These are phyloP conservation scores for Fraxinus greggii DNA, from an alignment of 305 asterid species.

Conservation along the genomic window DNA sequence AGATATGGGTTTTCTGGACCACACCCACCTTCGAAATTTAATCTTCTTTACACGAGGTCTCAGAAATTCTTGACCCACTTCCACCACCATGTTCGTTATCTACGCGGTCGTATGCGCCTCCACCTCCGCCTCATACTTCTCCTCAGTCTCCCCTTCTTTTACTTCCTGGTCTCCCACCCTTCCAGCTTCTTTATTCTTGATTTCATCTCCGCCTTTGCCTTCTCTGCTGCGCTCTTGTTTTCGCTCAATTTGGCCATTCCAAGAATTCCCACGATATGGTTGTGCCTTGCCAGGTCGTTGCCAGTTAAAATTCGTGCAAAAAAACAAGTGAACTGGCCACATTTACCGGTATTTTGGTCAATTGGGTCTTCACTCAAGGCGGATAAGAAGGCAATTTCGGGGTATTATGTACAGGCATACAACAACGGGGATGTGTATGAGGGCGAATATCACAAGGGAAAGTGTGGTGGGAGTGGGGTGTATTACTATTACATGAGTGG, in stretches of 20 bases:
- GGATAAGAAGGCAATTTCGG: constrained; percentile 63
- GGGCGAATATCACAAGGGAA: constrained; percentile 93
- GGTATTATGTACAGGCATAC: constrained; percentile 80
- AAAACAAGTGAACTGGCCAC: constrained; percentile 42
- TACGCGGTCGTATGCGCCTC: constrained; percentile 65
- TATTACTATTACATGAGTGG: constrained; percentile 97
- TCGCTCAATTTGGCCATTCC: constrained; percentile 89
- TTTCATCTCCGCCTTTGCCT: constrained; percentile 86
- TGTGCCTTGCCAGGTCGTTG: constrained; percentile 68
- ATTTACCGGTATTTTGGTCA: constrained; percentile 89
- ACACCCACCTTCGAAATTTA: constrained; percentile 38
- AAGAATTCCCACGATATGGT: constrained; percentile 67
- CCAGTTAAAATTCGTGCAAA: constrained; percentile 60
- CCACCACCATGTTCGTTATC: constrained; percentile 62
- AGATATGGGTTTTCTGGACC: constrained; percentile 42
- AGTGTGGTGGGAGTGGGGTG: constrained; percentile 89
- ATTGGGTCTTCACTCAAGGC: constrained; percentile 65
- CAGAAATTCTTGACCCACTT: constrained; percentile 61
- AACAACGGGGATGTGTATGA: constrained; percentile 94
- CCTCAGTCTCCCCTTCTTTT: constrained; percentile 75
- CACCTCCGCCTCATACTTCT: constrained; percentile 71
- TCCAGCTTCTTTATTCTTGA: constrained; percentile 81
- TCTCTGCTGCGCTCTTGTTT: constrained; percentile 77
- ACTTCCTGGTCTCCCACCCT: constrained; percentile 87
- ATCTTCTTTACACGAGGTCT: constrained; percentile 38